Evolutionary conservation across 2,329 filamentous ascomycete species (phyloP), one percentile per base, ranked within the genome.

Genomic region (Tolypocladium album): DNA sequence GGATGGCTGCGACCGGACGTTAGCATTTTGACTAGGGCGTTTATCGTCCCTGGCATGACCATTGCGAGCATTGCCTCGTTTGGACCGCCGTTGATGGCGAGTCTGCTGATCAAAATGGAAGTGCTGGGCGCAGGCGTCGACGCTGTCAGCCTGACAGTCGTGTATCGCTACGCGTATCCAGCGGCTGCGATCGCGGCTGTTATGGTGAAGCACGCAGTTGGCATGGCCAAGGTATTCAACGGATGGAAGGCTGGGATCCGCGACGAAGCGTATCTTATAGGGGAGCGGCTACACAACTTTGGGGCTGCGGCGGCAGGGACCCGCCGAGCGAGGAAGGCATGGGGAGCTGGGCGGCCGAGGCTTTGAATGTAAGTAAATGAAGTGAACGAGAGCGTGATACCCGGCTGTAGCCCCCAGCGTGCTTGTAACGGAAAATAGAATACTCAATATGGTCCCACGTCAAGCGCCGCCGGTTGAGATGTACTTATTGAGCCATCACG

Each of bases 211-310:
- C 72, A 79, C 38, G 70, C 75, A 1, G 68, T 82, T 68, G 79
- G 81, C 13, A 70, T 87, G n/a, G 69, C 82, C 11, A 75, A 81
- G 55, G 82, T 90, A 58, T 82, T 94, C 58, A 82, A 83, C 55
- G 78, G 84, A 24, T 97, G 93, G 92, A 85, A 89, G 67, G 80
- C 86, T 60, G 84, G 88, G 61, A 91, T 99, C 55, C 81, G 91
- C 45, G 95, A 99, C 72, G 95, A 99, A 74, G 92, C 96, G 0
- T 99, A 99, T 72, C 78, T 99, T 53, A 94, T 97, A 69, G 94
- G 94, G 2, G 93, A 99, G 76, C 79, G 92, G 61, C 75, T 99
- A 68, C 95, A 99, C 76, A 99, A 99, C 72, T 96, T 97, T 74
- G 90, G 91, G 4, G 72, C 73, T 2, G 74, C 72, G 9, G 71